Evolutionary conservation across 2,329 filamentous ascomycete genomes (phyloP).

Genomic region (Chalaropsis thielavioides): DNA sequence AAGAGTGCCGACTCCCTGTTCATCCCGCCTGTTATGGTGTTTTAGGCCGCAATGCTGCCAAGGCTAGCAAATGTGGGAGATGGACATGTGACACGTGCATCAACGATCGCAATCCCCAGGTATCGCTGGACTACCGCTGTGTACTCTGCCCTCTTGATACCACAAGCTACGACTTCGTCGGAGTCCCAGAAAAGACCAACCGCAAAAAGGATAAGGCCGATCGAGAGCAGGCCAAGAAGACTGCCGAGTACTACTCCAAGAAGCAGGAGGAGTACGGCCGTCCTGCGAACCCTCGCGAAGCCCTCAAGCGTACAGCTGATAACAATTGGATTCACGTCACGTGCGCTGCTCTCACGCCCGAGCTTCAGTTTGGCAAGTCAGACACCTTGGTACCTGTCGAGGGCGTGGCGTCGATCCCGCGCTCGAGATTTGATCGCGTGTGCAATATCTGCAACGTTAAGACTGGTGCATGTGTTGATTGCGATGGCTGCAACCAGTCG

Average conservation of each 20-base stretch:
- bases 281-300: constrained; percentile 71
- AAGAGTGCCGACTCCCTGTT: constrained; percentile 79
- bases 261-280: constrained; percentile 74
- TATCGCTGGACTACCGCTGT: constrained; percentile 92
- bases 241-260: constrained; percentile 67
- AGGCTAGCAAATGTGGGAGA: constrained; percentile 40
- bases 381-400: constrained; percentile 73
- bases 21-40: constrained; percentile 92
- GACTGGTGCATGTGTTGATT: constrained; percentile 67
- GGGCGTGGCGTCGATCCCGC: constrained; percentile 71
- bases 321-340: constrained; percentile 98
- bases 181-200: constrained; percentile 44
- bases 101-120: constrained; percentile 82
- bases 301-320: constrained; percentile 82
- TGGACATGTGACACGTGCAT: constrained; percentile 95
- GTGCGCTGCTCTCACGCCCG: constrained; percentile 81
- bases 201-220: constrained; percentile 70
- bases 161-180: constrained; percentile 71
- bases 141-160: constrained; percentile 74
- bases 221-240: constrained; percentile 65
- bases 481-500: constrained; percentile 53
- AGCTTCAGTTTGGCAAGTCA: constrained; percentile 83
- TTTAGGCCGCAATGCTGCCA: constrained; percentile 42
- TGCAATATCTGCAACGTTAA: constrained; percentile 74
- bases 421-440: constrained; percentile 54